These are phyloP conservation scores for Fusarium siculi DNA, from an alignment of 2,329 filamentous ascomycete genomes.

Conservation along the genomic window DNA sequence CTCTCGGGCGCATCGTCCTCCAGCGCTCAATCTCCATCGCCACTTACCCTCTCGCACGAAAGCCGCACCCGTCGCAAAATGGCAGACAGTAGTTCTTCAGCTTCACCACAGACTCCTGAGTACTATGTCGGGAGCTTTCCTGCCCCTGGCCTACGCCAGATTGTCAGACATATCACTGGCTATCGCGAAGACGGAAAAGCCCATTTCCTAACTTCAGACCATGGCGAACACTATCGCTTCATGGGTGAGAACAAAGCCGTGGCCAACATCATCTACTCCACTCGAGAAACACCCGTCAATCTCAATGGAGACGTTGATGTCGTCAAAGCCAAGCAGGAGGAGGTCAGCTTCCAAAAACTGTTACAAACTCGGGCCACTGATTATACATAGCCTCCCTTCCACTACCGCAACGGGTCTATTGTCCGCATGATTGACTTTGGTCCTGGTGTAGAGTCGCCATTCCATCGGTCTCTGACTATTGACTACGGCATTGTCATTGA, in stretches of 20 bases:
- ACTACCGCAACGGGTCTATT: background rate
- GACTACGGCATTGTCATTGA: background rate
- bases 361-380: background rate
- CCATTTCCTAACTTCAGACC: background rate
- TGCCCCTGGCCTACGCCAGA: background rate
- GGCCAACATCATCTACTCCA: background rate
- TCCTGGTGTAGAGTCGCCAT: rapidly evolving
- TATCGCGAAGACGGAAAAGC: background rate
- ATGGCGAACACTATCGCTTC: background rate
- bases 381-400: background rate
- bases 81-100: background rate
- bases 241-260: background rate
- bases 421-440: background rate
- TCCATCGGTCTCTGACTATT: background rate
- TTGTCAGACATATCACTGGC: background rate
- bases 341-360: rapidly evolving
- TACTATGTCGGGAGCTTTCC: background rate
- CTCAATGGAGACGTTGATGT: background rate
- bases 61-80: rapidly evolving
- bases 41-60: rapidly evolving
- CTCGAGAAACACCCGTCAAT: background rate
- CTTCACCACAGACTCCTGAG: background rate
- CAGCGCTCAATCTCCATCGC: background rate
- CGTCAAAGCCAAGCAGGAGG: background rate
- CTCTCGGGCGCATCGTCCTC: rapidly evolving